Evolutionary conservation across 2,329 filamentous ascomycete genomes (phyloP).

Genomic region (Epichloe aotearoae): DNA sequence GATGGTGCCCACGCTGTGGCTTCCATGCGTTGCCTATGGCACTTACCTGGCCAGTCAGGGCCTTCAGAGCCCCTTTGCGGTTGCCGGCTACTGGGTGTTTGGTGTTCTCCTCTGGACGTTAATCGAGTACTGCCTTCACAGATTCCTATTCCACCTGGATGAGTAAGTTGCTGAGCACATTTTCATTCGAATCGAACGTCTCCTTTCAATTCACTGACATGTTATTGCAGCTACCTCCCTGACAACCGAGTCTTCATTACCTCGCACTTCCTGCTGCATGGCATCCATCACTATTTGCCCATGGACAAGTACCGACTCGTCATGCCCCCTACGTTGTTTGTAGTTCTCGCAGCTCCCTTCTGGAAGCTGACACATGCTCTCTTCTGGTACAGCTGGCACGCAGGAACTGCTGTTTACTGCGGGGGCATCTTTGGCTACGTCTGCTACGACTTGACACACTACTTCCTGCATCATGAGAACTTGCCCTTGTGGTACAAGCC

Average conservation of each 20-base stretch:
- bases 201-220: constrained; percentile 17
- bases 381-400: constrained; percentile 76
- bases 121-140: constrained; percentile 77
- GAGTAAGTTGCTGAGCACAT: constrained; percentile 44
- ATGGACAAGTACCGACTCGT: constrained; percentile 97
- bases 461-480: constrained; percentile 93
- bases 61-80: constrained; percentile 33
- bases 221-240: constrained; percentile 55
- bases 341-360: constrained; percentile 74
- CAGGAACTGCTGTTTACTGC: constrained; percentile 65
- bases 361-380: constrained; percentile 78
- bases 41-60: constrained; percentile 51
- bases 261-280: constrained; percentile 84
- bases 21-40: constrained; percentile 67
- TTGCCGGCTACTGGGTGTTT: constrained; percentile 49
- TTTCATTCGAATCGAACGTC: neutral
- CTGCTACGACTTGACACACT: constrained; percentile 94
- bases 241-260: constrained; percentile 84
- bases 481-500: constrained; percentile 80
- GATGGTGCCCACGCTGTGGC: constrained; percentile 71
- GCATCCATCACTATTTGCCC: constrained; percentile 96
- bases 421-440: constrained; percentile 93
- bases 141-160: constrained; percentile 90
- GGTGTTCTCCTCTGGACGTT: constrained; percentile 78
- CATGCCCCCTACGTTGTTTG: constrained; percentile 86